Conservation (phyloP, 108 stramenopile species). For the Aureococcus anophagefferens region DNA sequence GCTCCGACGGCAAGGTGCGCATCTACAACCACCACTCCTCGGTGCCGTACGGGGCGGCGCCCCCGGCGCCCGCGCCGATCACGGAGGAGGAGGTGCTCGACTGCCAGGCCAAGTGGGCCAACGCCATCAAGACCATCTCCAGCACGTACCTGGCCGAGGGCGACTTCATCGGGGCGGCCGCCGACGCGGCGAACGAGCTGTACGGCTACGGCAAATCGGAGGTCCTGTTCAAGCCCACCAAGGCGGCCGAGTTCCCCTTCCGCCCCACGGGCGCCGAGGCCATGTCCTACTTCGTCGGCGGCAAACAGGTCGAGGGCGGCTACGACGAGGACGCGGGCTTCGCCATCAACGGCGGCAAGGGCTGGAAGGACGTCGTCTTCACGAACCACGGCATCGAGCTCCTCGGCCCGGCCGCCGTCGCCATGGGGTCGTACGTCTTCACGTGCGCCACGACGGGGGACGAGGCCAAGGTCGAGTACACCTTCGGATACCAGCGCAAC, state of each 20-base stretch:
- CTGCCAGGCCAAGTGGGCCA: neutral
- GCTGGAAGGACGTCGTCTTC: constrained; percentile 5
- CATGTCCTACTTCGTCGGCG: constrained; percentile 13
- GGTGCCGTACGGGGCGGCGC: constrained; percentile 6
- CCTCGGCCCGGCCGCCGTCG: neutral
- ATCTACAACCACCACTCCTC: constrained; percentile 8
- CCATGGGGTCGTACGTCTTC: constrained; percentile 8
- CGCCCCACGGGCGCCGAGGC: constrained; percentile 5
- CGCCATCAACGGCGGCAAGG: constrained; percentile 13
- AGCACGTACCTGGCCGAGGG: neutral
- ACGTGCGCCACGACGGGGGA: constrained; percentile 12
- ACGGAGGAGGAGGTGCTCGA: neutral
- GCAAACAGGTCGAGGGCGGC: neutral
- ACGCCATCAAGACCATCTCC: neutral
- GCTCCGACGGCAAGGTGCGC: neutral
- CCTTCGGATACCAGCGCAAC: too few species aligned
- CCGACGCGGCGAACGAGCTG: neutral
- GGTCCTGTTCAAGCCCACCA: too few species aligned
- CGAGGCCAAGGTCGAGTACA: too few species aligned
- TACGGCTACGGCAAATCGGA: constrained; percentile 12
- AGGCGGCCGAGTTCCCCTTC: too few species aligned
- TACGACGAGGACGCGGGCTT: constrained; percentile 9
- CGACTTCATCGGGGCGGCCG: neutral
- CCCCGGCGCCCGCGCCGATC: too few species aligned
- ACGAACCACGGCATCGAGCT: constrained; percentile 3